Percentiles rank a stretch among this genome's conserved stretches.
Evolutionary conservation across 2,329 filamentous ascomycete species (phyloP).

Genomic region (Diplodia sapinea): DNA sequence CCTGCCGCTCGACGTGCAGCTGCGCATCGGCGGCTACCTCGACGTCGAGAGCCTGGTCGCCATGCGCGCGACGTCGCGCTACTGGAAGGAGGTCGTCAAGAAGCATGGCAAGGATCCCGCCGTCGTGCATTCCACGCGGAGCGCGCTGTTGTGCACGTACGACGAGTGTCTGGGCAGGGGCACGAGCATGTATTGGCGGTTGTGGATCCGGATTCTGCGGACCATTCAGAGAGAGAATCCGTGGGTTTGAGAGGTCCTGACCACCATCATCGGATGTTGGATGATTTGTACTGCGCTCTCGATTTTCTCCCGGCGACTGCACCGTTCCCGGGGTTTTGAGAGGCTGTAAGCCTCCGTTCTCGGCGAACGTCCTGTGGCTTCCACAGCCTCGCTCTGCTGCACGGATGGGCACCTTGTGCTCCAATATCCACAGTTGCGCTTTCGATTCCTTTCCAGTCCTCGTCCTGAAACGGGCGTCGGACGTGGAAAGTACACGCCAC

Average conservation of each 20-base stretch:
- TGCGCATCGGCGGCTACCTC: constrained; percentile 10
- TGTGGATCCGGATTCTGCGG: constrained; percentile 14
- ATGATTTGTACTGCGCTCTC: neutral
- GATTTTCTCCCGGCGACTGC: neutral
- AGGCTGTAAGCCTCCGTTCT: neutral
- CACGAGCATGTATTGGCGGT: constrained; percentile 14
- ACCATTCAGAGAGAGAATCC: constrained; percentile 20
- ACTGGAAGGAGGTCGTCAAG: constrained; percentile 9
- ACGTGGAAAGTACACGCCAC: neutral
- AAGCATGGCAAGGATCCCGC: constrained; percentile 14
- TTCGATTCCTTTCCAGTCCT: neutral
- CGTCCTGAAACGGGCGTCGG: neutral
- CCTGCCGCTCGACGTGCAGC: constrained; percentile 16
- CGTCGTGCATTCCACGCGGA: constrained; percentile 16
- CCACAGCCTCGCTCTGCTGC: neutral
- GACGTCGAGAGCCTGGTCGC: constrained; percentile 16
- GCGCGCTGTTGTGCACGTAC: constrained; percentile 21
- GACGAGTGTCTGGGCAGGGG: constrained; percentile 16
- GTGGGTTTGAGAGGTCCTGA: constrained; percentile 1
- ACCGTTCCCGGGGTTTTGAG: neutral
- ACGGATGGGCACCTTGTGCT: neutral
- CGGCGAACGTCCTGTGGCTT: neutral
- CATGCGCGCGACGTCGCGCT: neutral
- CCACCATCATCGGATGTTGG: neutral
- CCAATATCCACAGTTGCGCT: neutral